Conservation (phyloP, 495 filamentous ascomycete species). For the Trichoderma reesei region DNA sequence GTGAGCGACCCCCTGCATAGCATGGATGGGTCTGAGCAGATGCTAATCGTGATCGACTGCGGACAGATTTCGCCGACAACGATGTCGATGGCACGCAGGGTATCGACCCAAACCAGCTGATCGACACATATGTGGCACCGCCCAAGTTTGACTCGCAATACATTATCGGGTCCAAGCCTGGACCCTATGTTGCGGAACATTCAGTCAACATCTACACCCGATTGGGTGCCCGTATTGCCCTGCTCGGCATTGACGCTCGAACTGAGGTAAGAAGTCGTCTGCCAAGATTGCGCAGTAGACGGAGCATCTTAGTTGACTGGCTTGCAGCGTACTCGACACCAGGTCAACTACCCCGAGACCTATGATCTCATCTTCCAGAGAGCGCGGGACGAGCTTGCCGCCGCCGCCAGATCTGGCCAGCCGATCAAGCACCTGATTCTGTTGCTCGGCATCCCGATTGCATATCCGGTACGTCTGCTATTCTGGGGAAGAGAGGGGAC, state of each 20-base stretch:
- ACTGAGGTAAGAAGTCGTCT: conserved; percentile 43
- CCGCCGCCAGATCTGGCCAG: conserved; percentile 37
- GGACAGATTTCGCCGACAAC: conserved; percentile 18
- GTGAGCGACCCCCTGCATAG: conserved; percentile 16
- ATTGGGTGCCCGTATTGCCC: conserved; percentile 76
- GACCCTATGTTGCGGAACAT: conserved; percentile 70
- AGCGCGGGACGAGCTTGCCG: conserved; percentile 50
- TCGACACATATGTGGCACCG: conserved; percentile 58
- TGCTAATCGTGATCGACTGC: not conserved
- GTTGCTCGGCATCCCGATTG: conserved; percentile 84
- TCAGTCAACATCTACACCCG: conserved; percentile 73
- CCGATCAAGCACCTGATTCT: conserved; percentile 76
- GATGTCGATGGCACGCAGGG: conserved; percentile 33
- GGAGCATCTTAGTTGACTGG: not conserved
- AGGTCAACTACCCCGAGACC: conserved; percentile 84
- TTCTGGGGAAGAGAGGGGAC: not conserved
- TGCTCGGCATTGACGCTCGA: conserved; percentile 80
- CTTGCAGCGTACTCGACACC: conserved; percentile 63
- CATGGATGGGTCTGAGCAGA: not conserved
- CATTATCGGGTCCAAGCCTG: conserved; percentile 66
- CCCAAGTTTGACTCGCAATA: conserved; percentile 57
- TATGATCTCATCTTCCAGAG: conserved; percentile 75
- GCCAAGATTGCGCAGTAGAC: too few species aligned
- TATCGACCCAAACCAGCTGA: conserved; percentile 55
- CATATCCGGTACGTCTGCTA: conserved; percentile 61